A percentile compares a stretch with the other conserved stretches of the same genome.
Conservation (phyloP, 495 filamentous ascomycete species). For the Penicillium diatomitis region DNA sequence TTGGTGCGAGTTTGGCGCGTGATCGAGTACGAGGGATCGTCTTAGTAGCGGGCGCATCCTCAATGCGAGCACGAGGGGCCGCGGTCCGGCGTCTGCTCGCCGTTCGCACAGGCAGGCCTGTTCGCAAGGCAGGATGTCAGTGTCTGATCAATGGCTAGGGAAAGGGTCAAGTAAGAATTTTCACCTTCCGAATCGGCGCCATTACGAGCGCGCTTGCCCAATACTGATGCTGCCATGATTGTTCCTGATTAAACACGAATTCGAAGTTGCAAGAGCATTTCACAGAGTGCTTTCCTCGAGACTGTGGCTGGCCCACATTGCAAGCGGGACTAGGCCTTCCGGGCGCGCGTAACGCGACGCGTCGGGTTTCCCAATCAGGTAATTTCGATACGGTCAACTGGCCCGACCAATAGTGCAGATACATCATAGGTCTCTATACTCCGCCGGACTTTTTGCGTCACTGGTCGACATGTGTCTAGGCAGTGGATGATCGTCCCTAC, state of each 20-base stretch:
- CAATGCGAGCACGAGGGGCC: conserved; percentile 24
- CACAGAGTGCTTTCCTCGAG: conserved; percentile 7
- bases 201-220: conserved; percentile 54
- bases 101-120: conserved; percentile 38
- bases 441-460: conserved; percentile 6
- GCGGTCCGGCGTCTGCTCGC: conserved; percentile 55
- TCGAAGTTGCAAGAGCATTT: conserved; percentile 2
- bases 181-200: conserved; percentile 46
- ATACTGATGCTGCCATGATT: conserved; percentile 52
- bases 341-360: conserved; percentile 11
- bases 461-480: not conserved
- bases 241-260: not conserved
- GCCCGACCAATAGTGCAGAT: conserved; percentile 2
- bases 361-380: conserved; percentile 12
- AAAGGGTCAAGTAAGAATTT: not conserved
- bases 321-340: not conserved
- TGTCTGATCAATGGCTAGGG: not conserved
- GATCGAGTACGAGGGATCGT: conserved; percentile 30
- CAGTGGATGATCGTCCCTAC: conserved; percentile 4
- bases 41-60: conserved; percentile 10
- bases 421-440: not conserved
- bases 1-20: conserved; percentile 13
- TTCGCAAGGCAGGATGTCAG: not conserved
- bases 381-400: conserved; percentile 1
- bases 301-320: not conserved